Base-by-base conservation (phyloP, 345 rosid genomes). In the Draba incana region DNA sequence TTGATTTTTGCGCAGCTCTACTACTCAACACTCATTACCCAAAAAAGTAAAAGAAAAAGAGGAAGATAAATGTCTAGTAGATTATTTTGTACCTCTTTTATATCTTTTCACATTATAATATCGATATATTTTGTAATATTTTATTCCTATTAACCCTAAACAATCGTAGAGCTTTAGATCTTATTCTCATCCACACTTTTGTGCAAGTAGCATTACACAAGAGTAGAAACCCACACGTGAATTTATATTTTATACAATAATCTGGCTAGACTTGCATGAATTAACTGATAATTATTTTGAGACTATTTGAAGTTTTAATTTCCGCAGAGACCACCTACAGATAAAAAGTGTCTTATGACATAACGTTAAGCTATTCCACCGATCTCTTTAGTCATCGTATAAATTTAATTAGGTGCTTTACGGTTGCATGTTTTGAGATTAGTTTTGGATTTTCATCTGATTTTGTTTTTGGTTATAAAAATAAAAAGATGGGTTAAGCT, bases 1-100 rank as follows among this genome's bases (percentile, higher is more conserved):
- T 60, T 60, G 68, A 53, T 44, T 38, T 67, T 53, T 46, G 73
- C 51, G 63, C 63, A 74, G 20, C 66, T 52, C 62, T 49, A 57
- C 66, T 64, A 42, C 76, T 55, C 24, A 65, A 65, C 77, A 74
- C 72, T 74, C 77, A 74, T 67, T 74, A 66, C 78, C 73, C 78
- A 60, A 66, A 60, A 66, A 52, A 74, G 78, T 9, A 67, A 67
- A 67, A 66, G 44, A 53, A 44, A 60, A 28, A 60, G 68, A 13
- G 56, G 56, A 45, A 8, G 27, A 62, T 24, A 56, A 13, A 50
- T 45, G 68, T 45, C 62, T 52, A 38, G 50, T 43, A 60, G 49
- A 50, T 66, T 66, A 51, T 52, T 41, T 59, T 24, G 7, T 39
- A 28, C 43, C 50, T 30, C 27, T 66, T 20, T 41, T 42, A 13